Base-by-base conservation (phyloP, 176 grass and related monocot species). In the Bromus sterilis region DNA sequence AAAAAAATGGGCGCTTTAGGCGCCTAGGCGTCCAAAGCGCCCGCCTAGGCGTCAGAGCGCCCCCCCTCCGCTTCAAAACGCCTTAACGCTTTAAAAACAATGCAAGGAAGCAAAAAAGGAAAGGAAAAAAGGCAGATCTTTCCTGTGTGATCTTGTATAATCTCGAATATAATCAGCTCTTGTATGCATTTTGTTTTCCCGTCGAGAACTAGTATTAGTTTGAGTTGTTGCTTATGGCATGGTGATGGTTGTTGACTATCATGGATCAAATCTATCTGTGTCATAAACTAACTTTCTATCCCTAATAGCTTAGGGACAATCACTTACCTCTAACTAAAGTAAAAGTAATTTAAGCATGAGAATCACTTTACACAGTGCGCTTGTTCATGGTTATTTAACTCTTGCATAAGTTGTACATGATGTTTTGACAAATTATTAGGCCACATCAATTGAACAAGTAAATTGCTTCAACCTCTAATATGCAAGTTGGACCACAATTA, bases 401-500 rank as follows among this genome's bases (percentile, higher is more conserved):
- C 63, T 77, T 70, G 6, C 24, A 15, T 49, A 68, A 67, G 21
- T 51, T 59, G 36, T 77, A 39, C 11, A 23, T 49, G 31, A 77
- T 18, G 9, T 8, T 79, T 78, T 42, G 20, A 32, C 56, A 43
- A 36, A 44, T 78, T 44, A 78, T 62, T 11, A 78, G n/a, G 37
- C 28, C 29, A 78, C 59, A 29, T 31, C n/a, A 77, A 44, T 63
- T 46, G 43, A 71, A 46, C 46, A 46, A 46, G 28, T 46, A 28
- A 43, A 46, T 46, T 56, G 56, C 20, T 33, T 51, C 77, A 66
- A 66, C 12, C 68, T 55, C 8, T 69, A 20, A 5, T 69, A 35
- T 68, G 44, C 78, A 69, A 39, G 33, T 80, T 69, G 53, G 63
- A 39, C 44, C n/a, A 39, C 36, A 80, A 32, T 43, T 63, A 80